These are phyloP conservation scores for Pouteria glomerata DNA, from an alignment of 148 eudicot genomes.

Conservation along the genomic window DNA sequence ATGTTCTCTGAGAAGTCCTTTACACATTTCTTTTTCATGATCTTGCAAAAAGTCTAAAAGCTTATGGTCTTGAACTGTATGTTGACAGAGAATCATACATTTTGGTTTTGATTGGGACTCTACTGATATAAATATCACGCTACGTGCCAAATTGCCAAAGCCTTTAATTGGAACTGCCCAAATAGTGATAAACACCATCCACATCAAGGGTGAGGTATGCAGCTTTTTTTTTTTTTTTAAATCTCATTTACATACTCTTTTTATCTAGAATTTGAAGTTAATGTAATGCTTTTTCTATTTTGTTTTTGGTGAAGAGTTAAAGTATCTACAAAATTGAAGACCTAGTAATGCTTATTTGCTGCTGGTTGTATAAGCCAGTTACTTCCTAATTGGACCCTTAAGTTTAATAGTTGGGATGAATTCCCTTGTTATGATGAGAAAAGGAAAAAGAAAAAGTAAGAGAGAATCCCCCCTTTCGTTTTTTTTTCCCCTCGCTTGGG, in stretches of 20 bases:
- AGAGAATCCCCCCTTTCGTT: neutral
- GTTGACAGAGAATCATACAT: constrained; percentile 62
- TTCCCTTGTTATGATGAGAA: neutral
- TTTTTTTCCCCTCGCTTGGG: neutral
- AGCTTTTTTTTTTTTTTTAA: neutral
- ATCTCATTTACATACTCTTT: constrained; percentile 3
- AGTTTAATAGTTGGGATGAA: neutral
- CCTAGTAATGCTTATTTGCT: neutral
- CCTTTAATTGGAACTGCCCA: constrained; percentile 94
- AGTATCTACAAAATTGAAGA: no score
- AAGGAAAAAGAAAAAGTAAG: neutral
- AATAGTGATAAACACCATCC: constrained; percentile 73
- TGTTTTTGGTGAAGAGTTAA: neutral
- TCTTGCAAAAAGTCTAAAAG: neutral
- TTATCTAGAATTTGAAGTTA: neutral
- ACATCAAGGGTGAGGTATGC: constrained; percentile 96
- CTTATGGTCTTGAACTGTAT: constrained; percentile 11
- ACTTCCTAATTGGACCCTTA: neutral
- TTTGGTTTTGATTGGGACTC: constrained; percentile 92
- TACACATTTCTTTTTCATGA: neutral
- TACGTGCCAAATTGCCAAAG: constrained; percentile 81
- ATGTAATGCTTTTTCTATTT: neutral
- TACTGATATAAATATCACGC: constrained; percentile 69
- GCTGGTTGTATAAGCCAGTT: neutral
- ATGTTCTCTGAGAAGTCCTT: no score